Conservation (phyloP, 441 rosid species). For the Aleurites moluccanus region DNA sequence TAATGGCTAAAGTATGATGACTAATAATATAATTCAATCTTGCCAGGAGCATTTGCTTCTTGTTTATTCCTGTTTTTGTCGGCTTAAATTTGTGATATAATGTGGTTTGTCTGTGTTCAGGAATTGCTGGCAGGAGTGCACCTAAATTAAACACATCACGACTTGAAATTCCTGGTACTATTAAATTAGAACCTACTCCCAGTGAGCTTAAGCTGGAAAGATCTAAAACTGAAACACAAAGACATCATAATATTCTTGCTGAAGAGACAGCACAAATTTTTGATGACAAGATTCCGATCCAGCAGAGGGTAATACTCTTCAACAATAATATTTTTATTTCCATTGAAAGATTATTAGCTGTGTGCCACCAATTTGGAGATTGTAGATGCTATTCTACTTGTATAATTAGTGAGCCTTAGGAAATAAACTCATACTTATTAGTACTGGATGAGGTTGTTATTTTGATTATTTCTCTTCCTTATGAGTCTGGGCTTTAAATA, state of each 20-base stretch:
- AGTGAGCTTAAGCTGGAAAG: slow-evolving; percentile 54
- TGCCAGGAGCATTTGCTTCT: slow-evolving; percentile 2
- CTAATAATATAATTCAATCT: not conserved
- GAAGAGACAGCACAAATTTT: slow-evolving; percentile 82
- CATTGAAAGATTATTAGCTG: not conserved
- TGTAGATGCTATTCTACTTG: not conserved
- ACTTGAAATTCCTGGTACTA: slow-evolving; percentile 35
- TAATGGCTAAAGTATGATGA: not conserved
- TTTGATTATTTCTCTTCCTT: not conserved
- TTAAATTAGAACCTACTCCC: slow-evolving; percentile 43
- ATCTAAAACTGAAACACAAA: slow-evolving; percentile 69
- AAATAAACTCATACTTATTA: not conserved
- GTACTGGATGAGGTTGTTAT: not conserved
- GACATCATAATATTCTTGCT: slow-evolving; percentile 54
- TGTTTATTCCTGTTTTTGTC: not conserved
- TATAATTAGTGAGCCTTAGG: not conserved
- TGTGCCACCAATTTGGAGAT: not conserved
- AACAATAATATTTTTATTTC: slow-evolving; percentile 8
- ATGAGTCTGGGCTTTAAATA: not conserved
- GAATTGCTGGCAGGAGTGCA: slow-evolving; percentile 35
- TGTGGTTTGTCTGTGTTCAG: slow-evolving; percentile 32
- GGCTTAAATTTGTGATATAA: slow-evolving; percentile 17
- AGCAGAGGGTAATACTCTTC: slow-evolving; percentile 62
- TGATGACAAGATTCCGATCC: slow-evolving; percentile 62
- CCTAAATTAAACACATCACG: slow-evolving; percentile 42